These are phyloP conservation scores for Backusella macrospora DNA, from an alignment of 192 early-diverging fungal species.

Conservation along the genomic window DNA sequence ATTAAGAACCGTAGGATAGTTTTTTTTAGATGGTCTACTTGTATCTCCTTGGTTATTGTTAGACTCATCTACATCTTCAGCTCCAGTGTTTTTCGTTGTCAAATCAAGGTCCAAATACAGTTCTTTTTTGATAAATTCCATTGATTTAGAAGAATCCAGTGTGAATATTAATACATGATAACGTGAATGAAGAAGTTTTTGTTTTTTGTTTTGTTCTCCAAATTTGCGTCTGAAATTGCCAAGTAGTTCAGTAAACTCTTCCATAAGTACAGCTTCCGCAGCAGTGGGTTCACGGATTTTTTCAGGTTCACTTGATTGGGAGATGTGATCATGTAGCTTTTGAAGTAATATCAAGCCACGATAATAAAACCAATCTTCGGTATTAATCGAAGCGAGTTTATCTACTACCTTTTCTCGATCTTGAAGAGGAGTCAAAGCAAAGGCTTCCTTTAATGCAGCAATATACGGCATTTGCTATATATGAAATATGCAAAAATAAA, in stretches of 20 bases:
- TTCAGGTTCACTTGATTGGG: neutral
- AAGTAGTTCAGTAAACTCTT: neutral
- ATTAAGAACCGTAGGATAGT: neutral
- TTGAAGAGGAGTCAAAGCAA: slow-evolving; percentile 25
- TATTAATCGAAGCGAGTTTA: slow-evolving; percentile 11
- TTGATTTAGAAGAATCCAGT: slow-evolving; percentile 12
- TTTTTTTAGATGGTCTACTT: neutral
- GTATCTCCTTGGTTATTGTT: neutral
- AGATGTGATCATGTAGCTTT: slow-evolving; percentile 6
- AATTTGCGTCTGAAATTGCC: neutral
- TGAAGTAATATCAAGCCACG: slow-evolving; percentile 32
- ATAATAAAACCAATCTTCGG: slow-evolving; percentile 33
- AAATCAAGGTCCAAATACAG: slow-evolving; percentile 12
- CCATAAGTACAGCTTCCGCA: slow-evolving; percentile 18
- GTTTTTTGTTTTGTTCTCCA: neutral
- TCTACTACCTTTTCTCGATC: slow-evolving; percentile 14
- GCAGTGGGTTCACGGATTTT: slow-evolving; percentile 7
- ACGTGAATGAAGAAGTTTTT: slow-evolving; percentile 16
- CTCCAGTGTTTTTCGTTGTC: neutral
- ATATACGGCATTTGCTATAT: slow-evolving; percentile 18
- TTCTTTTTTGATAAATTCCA: slow-evolving; percentile 12
- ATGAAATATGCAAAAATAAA: neutral
- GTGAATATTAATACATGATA: slow-evolving; percentile 28
- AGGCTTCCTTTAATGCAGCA: slow-evolving; percentile 28
- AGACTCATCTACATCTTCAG: neutral